These are phyloP conservation scores for Coemansia sp. DNA, from an alignment of 371 early-diverging fungal genomes.

Conservation along the genomic window DNA sequence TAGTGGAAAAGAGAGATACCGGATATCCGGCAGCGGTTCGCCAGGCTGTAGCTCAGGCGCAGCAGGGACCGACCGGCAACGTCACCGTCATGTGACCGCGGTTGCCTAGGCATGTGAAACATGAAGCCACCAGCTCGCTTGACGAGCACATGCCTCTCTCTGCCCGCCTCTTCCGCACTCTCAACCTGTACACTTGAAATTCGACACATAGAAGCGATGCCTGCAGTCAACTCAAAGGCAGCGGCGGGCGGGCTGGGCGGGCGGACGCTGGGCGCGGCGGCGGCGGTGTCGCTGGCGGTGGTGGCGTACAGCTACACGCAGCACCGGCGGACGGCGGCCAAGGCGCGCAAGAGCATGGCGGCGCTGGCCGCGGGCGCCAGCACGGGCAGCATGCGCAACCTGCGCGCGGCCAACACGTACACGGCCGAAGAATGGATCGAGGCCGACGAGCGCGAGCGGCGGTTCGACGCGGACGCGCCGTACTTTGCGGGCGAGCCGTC, in stretches of 20 bases:
- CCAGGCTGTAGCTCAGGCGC: no score
- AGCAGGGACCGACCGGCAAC: not conserved
- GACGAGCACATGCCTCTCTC: not conserved
- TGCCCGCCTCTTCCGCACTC: not conserved
- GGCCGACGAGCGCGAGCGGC: slow-evolving; percentile 44
- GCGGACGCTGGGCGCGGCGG: slow-evolving; percentile 40
- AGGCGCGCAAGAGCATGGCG: slow-evolving; percentile 43
- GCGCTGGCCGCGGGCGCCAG: slow-evolving; percentile 21
- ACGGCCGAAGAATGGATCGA: slow-evolving; percentile 34
- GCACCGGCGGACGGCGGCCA: slow-evolving; percentile 43
- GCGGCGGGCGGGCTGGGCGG: slow-evolving; percentile 19
- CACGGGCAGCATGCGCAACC: slow-evolving; percentile 41
- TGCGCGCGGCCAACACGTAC: slow-evolving; percentile 29
- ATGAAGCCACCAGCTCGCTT: not conserved
- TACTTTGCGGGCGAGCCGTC: slow-evolving; percentile 16
- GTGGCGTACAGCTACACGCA: slow-evolving; percentile 47
- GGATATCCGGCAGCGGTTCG: no score
- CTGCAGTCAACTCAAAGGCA: slow-evolving; percentile 30
- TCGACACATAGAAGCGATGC: slow-evolving; percentile 12
- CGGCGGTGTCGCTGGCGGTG: slow-evolving; percentile 27
- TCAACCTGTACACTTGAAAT: not conserved
- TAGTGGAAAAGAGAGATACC: not conserved
- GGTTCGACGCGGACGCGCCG: slow-evolving; percentile 38
- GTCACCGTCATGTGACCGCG: not conserved
- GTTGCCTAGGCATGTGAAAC: not conserved